These are phyloP conservation scores for Dendrocalamus latiflorus DNA, from an alignment of 202 grass and related monocot genomes.

Conservation along the genomic window DNA sequence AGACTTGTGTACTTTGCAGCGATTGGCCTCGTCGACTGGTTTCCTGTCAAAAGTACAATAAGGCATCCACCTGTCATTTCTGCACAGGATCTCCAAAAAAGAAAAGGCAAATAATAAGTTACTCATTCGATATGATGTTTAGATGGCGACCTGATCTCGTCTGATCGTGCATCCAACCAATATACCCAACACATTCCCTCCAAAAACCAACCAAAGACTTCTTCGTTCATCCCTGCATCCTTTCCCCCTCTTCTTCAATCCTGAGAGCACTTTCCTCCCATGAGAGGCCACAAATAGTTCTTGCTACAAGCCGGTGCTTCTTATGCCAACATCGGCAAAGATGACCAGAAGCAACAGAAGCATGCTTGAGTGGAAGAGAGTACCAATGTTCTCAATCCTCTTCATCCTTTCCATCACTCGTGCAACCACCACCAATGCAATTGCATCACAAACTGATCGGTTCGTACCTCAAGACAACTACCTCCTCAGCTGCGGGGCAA, in stretches of 20 bases:
- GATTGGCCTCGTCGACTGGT: slow-evolving; percentile 11
- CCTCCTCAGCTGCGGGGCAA: slow-evolving; percentile 66
- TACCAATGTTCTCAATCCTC: slow-evolving; percentile 25
- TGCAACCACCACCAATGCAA: slow-evolving; percentile 20
- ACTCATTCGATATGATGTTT: slow-evolving; percentile 14
- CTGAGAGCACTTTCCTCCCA: slow-evolving; percentile 20
- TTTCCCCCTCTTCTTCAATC: slow-evolving; percentile 26
- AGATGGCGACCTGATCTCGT: slow-evolving; percentile 7
- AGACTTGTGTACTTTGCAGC: neutral
- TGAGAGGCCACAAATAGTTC: slow-evolving; percentile 25
- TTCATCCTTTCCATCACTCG: slow-evolving; percentile 28
- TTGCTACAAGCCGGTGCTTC: slow-evolving; percentile 21
- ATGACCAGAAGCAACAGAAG: slow-evolving; percentile 22
- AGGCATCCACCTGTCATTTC: slow-evolving; percentile 18
- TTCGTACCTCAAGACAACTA: slow-evolving; percentile 78
- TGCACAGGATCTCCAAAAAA: slow-evolving; percentile 13
- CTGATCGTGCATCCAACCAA: slow-evolving; percentile 42
- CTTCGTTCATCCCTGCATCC: slow-evolving; percentile 19
- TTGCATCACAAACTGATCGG: slow-evolving; percentile 25
- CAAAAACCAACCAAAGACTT: slow-evolving; percentile 23
- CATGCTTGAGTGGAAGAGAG: slow-evolving; percentile 22
- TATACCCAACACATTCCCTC: slow-evolving; percentile 10
- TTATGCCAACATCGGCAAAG: slow-evolving; percentile 21
- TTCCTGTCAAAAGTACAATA: slow-evolving; percentile 23
- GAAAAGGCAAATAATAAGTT: slow-evolving; percentile 6